Evolutionary conservation across 805 yeast genomes (phyloP).

Genomic region (Nakazawaea wickerhamii): DNA sequence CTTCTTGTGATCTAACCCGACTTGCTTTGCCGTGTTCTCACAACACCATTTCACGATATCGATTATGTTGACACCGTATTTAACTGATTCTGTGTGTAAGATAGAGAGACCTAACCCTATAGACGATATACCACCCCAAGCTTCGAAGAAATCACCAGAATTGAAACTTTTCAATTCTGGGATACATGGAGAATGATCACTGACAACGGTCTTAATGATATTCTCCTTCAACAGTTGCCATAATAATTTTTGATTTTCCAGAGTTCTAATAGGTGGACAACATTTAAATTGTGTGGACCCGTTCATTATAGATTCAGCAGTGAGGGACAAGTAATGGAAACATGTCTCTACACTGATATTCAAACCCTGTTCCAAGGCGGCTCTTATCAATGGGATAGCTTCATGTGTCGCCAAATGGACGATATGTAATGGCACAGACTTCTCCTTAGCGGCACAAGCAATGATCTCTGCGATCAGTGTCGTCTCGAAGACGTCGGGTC

Average conservation of each 20-base stretch:
- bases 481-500: conserved; percentile 87
- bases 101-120: conserved; percentile 88
- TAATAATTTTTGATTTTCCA: conserved; percentile 60
- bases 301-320: conserved; percentile 72
- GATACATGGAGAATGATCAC: conserved; percentile 95
- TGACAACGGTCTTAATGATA: conserved; percentile 77
- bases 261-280: conserved; percentile 89
- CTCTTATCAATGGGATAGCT: conserved; percentile 66
- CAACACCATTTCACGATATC: conserved; percentile 81
- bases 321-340: conserved; percentile 79
- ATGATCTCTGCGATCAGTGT: conserved; percentile 76
- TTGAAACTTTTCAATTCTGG: conserved; percentile 81
- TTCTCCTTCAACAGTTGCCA: conserved; percentile 74
- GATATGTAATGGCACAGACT: conserved; percentile 70
- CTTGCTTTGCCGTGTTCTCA: conserved; percentile 78
- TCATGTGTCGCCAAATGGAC: conserved; percentile 87
- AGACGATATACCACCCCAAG: conserved; percentile 96
- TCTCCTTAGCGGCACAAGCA: conserved; percentile 49
- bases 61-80: conserved; percentile 41
- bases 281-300: conserved; percentile 84
- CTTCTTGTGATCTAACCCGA: conserved; percentile 67
- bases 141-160: conserved; percentile 80
- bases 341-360: conserved; percentile 89
- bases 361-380: conserved; percentile 54
- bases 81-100: conserved; percentile 67